Base-by-base conservation (phyloP, 2,329 filamentous ascomycete genomes). In the Aspergillus novofumigatus region DNA sequence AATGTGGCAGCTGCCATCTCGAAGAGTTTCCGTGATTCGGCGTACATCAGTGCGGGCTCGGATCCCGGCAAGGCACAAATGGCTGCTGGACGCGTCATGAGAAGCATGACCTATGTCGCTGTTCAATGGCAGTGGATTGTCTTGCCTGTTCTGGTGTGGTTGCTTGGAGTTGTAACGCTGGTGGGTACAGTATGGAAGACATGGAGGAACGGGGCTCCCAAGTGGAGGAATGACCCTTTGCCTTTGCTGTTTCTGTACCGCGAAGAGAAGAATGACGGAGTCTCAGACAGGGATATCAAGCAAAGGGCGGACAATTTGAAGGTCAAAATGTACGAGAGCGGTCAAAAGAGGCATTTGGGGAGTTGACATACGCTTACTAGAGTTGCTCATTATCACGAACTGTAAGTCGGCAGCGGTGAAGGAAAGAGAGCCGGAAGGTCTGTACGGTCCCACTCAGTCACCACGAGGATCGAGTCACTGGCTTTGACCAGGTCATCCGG, bases 51-150 rank as follows among this genome's bases (percentile, higher is more conserved):
- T 14, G 35, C 35, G 14, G 35, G 35, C 5, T 41, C n/a, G 35
- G 35, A 41, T n/a, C 35, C n/a, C 4, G 28, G 28, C n/a, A 17
- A 41, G 11, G 41, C 44, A 1, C 11, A 47, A 2, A 51, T 17
- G 26, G 25, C 49, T 6, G n/a, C 4, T 0, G 59, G 60, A 14
- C 35, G 50, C 11, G 49, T 47, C 1, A 53, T 52, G 48, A 23
- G 32, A 1, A 57, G 20, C n/a, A 23, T 52, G 9, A 58, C 45
- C 2, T 48, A 56, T 26, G 41, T 59, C 17, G 10, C 52, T 6
- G 58, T 63, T 23, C 52, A 52, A 20, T 63, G 59, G 61, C 54
- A 59, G 49, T 62, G 56, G 60, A 55, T 63, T 28, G 10, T 47
- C 9, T 54, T 62, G 23, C 60, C 60, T 20, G 35, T 32, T 0